These are phyloP conservation scores for Polyporus tsugae DNA, from an alignment of 1,284 basidiomycete species.

Conservation along the genomic window DNA sequence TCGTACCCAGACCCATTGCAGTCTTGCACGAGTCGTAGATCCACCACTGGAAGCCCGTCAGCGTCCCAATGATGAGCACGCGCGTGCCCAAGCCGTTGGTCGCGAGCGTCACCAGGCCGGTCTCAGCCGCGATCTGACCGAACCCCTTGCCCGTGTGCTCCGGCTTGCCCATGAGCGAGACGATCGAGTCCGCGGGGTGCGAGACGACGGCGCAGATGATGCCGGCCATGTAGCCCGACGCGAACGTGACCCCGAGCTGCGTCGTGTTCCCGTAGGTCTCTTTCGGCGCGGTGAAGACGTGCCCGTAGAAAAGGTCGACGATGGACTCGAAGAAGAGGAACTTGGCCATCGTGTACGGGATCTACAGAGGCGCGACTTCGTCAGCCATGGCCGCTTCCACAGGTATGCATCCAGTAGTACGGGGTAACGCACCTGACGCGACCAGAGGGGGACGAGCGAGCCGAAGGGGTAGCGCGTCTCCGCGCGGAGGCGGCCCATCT, in stretches of 20 bases:
- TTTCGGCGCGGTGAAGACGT: conserved; percentile 79
- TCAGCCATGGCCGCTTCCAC: neutral
- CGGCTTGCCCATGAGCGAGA: conserved; percentile 81
- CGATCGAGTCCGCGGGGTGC: conserved; percentile 82
- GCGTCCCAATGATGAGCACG: conserved; percentile 83
- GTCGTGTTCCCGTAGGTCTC: conserved; percentile 74
- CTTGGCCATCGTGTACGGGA: conserved; percentile 90
- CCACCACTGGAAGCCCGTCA: conserved; percentile 91
- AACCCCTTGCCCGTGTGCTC: conserved; percentile 80
- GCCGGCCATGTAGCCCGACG: conserved; percentile 85
- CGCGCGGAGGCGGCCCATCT: conserved; percentile 69
- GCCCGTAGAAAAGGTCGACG: conserved; percentile 78
- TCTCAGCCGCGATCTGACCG: conserved; percentile 72
- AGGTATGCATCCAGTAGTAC: neutral
- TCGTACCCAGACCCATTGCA: conserved; percentile 83
- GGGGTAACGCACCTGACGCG: conserved; percentile 67
- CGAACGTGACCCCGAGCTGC: conserved; percentile 83
- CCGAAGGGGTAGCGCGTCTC: conserved; percentile 86
- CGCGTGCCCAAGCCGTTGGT: conserved; percentile 85
- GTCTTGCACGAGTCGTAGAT: conserved; percentile 87
- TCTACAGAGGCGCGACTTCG: conserved; percentile 49
- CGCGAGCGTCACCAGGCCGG: conserved; percentile 65
- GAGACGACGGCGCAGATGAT: conserved; percentile 85
- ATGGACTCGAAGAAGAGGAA: conserved; percentile 89
- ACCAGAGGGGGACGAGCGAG: conserved; percentile 84